Conservation (phyloP, 352 stramenopile species). For the Phytophthora foliorum region DNA sequence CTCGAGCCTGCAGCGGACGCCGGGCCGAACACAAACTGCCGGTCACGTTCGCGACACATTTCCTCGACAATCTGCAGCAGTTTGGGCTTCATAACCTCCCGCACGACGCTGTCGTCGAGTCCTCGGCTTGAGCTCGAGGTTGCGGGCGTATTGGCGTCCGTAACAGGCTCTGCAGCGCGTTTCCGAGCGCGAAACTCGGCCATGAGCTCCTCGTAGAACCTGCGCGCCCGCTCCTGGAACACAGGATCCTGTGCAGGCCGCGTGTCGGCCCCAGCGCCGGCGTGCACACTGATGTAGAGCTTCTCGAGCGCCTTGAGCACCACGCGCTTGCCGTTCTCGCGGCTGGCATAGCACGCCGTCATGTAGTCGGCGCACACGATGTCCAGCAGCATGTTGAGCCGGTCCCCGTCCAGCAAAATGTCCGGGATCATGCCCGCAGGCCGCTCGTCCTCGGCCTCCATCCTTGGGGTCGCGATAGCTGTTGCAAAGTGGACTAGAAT, state of each 20-base stretch:
- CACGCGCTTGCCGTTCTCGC: slow-evolving; percentile 85
- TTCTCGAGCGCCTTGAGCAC: slow-evolving; percentile 84
- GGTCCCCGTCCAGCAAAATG: slow-evolving; percentile 78
- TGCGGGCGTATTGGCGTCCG: slow-evolving; percentile 14
- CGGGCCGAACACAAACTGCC: slow-evolving; percentile 39
- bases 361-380: slow-evolving; percentile 90
- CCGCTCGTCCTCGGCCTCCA: slow-evolving; percentile 32
- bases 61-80: slow-evolving; percentile 84
- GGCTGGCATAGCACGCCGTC: slow-evolving; percentile 86
- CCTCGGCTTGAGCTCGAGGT: slow-evolving; percentile 33
- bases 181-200: slow-evolving; percentile 52
- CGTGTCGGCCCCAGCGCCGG: slow-evolving; percentile 27
- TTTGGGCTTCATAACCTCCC: slow-evolving; percentile 79
- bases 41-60: slow-evolving; percentile 74
- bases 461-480: slow-evolving; percentile 1
- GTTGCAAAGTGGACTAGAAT: slow-evolving; percentile 29
- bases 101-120: slow-evolving; percentile 66
- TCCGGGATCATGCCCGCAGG: slow-evolving; percentile 54
- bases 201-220: slow-evolving; percentile 74
- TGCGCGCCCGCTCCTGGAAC: slow-evolving; percentile 59
- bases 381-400: slow-evolving; percentile 88
- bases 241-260: slow-evolving; percentile 49
- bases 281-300: slow-evolving; percentile 79
- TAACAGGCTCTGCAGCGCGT: slow-evolving; percentile 31
- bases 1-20: not conserved